Conservation (phyloP, 108 stramenopile species). For the Tribonema minus region DNA sequence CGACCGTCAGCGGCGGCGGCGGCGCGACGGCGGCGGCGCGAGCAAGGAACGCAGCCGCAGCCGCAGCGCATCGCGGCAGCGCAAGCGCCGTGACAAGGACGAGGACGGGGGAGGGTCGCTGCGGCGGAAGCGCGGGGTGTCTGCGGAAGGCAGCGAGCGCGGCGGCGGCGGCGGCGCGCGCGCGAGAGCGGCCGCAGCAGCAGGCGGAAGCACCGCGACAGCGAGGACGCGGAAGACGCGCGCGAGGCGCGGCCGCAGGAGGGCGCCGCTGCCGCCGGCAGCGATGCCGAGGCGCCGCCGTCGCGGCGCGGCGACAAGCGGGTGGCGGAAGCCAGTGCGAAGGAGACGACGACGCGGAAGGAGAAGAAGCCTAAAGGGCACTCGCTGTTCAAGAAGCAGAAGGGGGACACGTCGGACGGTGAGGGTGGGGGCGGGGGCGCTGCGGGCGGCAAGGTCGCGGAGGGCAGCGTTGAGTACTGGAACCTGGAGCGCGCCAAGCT, state of each 20-base stretch:
- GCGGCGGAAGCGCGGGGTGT: too few species aligned
- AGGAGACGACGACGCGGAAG: background rate
- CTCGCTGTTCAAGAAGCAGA: slow-evolving; percentile 28
- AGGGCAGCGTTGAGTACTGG: slow-evolving; percentile 47
- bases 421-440: background rate
- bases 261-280: too few species aligned
- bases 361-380: slow-evolving; percentile 33
- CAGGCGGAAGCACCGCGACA: too few species aligned
- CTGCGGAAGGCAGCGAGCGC: too few species aligned
- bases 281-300: too few species aligned
- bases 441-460: background rate
- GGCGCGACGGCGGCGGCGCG: background rate
- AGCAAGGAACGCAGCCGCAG: background rate
- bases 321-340: background rate
- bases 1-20: background rate
- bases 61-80: background rate
- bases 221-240: too few species aligned
- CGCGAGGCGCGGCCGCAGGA: slow-evolving; percentile 5
- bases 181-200: background rate
- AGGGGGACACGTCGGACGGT: background rate
- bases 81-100: too few species aligned
- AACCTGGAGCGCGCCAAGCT: slow-evolving; percentile 51
- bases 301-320: background rate
- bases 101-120: background rate
- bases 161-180: background rate